Evolutionary conservation across 768 basidiomycete genomes (phyloP), one percentile per base, ranked within the genome.

Genomic region (Xerocomus brunneocitrinus): DNA sequence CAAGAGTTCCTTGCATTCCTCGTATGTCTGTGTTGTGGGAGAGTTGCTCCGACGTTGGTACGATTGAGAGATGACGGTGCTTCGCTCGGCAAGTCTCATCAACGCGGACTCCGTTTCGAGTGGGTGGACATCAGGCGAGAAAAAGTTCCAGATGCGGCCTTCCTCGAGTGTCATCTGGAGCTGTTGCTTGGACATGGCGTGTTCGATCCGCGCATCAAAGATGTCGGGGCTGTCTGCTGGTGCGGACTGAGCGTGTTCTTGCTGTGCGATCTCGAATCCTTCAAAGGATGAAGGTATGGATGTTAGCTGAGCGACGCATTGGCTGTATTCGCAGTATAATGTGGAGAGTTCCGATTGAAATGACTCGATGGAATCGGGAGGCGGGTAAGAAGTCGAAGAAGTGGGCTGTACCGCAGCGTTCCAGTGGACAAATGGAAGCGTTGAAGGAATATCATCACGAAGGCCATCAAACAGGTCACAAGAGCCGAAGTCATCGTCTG

Each of bases 1-100:
- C 8, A 95, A 61, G 24, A 95, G 79, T 48, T 81, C 79, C 63
- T 78, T 84, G 57, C 82, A 80, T 63, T 94, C 84, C 0, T 74
- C 70, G 60, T 91, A 94, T 3, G 87, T 91, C 28, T 74, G 71
- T 10, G 70, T 47, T 0, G 84, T 84, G 0, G 93, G 90, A 4
- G 80, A 67, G 54, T 79, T 78, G 50, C 72, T 80, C 8, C 87
- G 78, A 28, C 84, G 77, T 47, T 78, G 67, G 58, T 87, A 92
- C 5, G 87, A 90, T 40, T 78, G 74, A 10, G 78, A 81, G 63
- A 92, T 78, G 16, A 71, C 50, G 34, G 69, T 69, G 58, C 88
- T 90, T 55, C 76, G 78, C 30, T 77, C 64, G 6, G 76, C 67
- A 3, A 88, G 74, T 0, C 64, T 50, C 8, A 66, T 52, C 57